Evolutionary conservation across 495 filamentous ascomycete species (phyloP), one percentile per base, ranked within the genome.

Genomic region (Cladorrhinum samala): DNA sequence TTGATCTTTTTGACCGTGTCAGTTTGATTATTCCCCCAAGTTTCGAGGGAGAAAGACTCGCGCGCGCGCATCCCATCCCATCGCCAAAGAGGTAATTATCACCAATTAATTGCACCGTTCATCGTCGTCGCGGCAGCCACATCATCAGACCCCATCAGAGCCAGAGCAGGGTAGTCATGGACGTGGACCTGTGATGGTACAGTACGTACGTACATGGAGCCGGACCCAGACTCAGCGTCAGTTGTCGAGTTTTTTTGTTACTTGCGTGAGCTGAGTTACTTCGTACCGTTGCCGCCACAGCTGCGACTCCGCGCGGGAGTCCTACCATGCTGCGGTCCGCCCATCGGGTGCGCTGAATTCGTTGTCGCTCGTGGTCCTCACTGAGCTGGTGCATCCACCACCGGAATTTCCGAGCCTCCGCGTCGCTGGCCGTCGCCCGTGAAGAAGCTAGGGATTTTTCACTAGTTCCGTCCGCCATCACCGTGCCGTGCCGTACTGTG

Each of bases 41-140:
- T 14, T 38, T 46, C 44, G 18, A 41, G 52, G 30, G 39, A 27
- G 18, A 45, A 37, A 11, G n/a, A n/a, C n/a, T n/a, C n/a, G n/a
- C n/a, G n/a, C n/a, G 39, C 49, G 19, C 49, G 38, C 14, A 48
- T 55, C n/a, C n/a, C n/a, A n/a, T n/a, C n/a, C 36, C 13, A 40
- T 37, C 19, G 21, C 46, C 48, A 49, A 47, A 59, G 56, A 56
- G 52, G 27, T 53, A n/a, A n/a, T n/a, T n/a, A n/a, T n/a, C n/a
- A 54, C 52, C 21, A 27, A 23, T 25, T 21, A 20, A 16, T 42
- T 46, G 48, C 49, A 40, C 48, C 49, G 53, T 45, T 30, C 52
- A 42, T 46, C 36, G 24, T 43, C n/a, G n/a, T n/a, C n/a, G n/a
- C n/a, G n/a, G 5, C 27, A 33, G 11, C 27, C 27, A 11, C 27